Evolutionary conservation across 257 asterid genomes (phyloP).

Genomic region (Solanum pimpinellifolium): DNA sequence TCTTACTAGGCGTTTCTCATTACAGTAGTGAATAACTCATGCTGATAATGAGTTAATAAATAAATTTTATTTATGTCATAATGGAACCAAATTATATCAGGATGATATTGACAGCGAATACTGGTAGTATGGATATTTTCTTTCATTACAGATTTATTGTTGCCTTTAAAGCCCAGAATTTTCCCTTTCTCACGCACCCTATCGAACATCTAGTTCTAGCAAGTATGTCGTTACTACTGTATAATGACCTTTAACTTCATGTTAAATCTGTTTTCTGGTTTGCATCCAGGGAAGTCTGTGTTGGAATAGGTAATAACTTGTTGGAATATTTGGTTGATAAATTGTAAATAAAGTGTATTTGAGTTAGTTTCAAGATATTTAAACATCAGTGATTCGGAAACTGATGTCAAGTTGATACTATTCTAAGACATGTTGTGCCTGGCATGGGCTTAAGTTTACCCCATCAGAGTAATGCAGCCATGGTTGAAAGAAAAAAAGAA

Average conservation of each 20-base stretch:
- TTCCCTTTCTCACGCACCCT: not conserved
- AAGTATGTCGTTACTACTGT: not conserved
- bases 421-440: not conserved
- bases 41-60: not conserved
- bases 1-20: not conserved
- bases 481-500: not conserved
- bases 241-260: not conserved
- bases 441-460: not conserved
- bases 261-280: not conserved
- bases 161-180: not conserved
- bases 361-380: not conserved
- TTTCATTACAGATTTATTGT: not conserved
- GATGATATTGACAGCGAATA: not conserved
- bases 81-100: not conserved
- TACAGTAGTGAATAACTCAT: not conserved
- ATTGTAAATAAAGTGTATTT: not conserved
- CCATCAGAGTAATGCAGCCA: not conserved
- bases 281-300: not conserved
- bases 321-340: not conserved
- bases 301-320: not conserved
- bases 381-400: not conserved
- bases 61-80: not conserved
- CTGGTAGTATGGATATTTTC: not conserved
- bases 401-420: not conserved
- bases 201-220: not conserved